phyloP scores from a whole-genome alignment of 768 basidiomycete species.

The Clitopilus passeckerianus region DNA sequence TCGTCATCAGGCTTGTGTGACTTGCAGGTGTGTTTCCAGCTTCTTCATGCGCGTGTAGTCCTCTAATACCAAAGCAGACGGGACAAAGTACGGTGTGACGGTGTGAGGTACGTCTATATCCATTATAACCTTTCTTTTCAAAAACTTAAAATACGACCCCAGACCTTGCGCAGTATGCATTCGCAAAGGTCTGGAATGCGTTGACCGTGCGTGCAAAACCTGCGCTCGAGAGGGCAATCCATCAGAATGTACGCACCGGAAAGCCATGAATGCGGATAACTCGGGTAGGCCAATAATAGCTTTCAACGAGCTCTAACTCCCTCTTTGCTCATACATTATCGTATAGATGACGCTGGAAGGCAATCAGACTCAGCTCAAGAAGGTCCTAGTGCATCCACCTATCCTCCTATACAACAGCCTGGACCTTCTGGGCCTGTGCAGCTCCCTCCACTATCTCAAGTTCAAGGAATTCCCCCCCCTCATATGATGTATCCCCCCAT shows the following conservation, averaged over 20 bases:
- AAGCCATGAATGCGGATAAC: constrained; percentile 16
- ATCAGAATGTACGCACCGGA: constrained; percentile 42
- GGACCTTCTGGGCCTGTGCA: not conserved
- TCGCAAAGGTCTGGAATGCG: constrained; percentile 47
- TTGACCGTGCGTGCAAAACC: constrained; percentile 41
- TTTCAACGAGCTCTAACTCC: not conserved
- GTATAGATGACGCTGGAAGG: not conserved
- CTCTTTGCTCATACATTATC: not conserved
- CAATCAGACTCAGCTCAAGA: not conserved
- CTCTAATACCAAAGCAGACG: constrained; percentile 28
- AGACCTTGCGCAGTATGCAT: constrained; percentile 48
- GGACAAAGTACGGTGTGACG: constrained; percentile 61
- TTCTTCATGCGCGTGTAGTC: not conserved
- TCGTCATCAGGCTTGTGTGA: constrained; percentile 47
- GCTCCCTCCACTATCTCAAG: not conserved
- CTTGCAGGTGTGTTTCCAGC: constrained; percentile 43
- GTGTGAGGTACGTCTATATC: constrained; percentile 35
- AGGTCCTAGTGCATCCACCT: not conserved
- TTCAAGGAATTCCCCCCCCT: not conserved
- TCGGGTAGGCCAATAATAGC: constrained; percentile 16
- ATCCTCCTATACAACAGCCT: not conserved
- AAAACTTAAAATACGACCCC: not conserved
- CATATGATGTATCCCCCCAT: not conserved
- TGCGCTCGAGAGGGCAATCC: constrained; percentile 40
- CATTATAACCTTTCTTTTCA: not conserved